These are phyloP conservation scores for Macrocybe gigantea DNA, from an alignment of 768 basidiomycete species.

Conservation along the genomic window DNA sequence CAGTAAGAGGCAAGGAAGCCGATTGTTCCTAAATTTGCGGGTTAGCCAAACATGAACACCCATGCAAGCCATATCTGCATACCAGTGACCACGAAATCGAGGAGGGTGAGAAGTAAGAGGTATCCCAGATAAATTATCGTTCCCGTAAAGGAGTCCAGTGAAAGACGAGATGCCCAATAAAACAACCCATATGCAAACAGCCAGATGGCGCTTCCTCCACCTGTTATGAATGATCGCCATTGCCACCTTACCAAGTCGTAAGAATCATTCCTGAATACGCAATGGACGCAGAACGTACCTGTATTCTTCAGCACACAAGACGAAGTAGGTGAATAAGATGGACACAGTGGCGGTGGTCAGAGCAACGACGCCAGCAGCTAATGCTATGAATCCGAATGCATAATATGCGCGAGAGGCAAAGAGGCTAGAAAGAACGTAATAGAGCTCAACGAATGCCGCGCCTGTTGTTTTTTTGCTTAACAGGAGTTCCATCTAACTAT, in stretches of 20 bases:
- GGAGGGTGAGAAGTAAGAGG: constrained; percentile 71
- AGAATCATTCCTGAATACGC: neutral
- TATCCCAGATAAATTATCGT: constrained; percentile 88
- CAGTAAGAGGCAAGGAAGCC: constrained; percentile 90
- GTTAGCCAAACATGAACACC: neutral
- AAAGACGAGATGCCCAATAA: constrained; percentile 85
- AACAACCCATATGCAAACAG: constrained; percentile 82
- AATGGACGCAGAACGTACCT: constrained; percentile 39
- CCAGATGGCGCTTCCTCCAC: constrained; percentile 93
- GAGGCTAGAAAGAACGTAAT: constrained; percentile 85
- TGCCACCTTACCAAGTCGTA: constrained; percentile 64
- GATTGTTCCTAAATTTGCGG: constrained; percentile 58
- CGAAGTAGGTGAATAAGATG: constrained; percentile 86
- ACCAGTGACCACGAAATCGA: constrained; percentile 89
- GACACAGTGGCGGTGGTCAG: constrained; percentile 89
- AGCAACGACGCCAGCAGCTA: constrained; percentile 78
- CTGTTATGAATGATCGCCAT: constrained; percentile 90
- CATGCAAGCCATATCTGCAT: constrained; percentile 14
- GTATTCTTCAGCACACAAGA: constrained; percentile 92
- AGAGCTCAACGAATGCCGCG: constrained; percentile 93
- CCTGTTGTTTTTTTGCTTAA: constrained; percentile 36
- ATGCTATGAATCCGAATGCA: constrained; percentile 91
- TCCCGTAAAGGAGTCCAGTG: constrained; percentile 75
- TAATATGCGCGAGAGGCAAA: constrained; percentile 93
- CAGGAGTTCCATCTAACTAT: constrained; percentile 1